Conservation (phyloP, 805 yeast species). For the Teunomyces panamensis region DNA sequence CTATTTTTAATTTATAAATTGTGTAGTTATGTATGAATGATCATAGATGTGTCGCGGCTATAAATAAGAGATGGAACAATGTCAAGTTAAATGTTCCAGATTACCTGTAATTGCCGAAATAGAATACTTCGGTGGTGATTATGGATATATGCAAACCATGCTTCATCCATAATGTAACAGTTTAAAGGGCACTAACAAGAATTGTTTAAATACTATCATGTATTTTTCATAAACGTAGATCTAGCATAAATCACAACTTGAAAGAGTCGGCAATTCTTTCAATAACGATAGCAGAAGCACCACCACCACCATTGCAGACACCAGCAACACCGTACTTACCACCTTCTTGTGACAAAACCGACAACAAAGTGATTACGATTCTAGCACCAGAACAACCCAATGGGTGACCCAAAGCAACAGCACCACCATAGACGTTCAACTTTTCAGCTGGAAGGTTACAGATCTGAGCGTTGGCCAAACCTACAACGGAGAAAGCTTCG, state of each 20-base stretch:
- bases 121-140: too few relatives aligned
- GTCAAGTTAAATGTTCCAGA: too few relatives aligned
- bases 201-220: not conserved
- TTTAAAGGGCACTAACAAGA: not conserved
- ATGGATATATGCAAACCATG: too few relatives aligned
- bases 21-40: too few relatives aligned
- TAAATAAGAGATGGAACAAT: too few relatives aligned
- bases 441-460: conserved; percentile 60
- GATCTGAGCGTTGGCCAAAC: conserved; percentile 80
- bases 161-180: not conserved
- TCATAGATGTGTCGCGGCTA: too few relatives aligned
- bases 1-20: too few relatives aligned
- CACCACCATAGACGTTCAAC: conserved; percentile 91
- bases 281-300: conserved; percentile 89
- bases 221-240: not conserved
- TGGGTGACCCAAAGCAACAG: conserved; percentile 94
- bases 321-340: conserved; percentile 89
- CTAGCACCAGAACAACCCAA: conserved; percentile 96
- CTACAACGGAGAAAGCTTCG: conserved; percentile 97
- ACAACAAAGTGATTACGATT: conserved; percentile 79
- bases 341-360: conserved; percentile 78
- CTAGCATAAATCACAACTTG: conserved; percentile 26
- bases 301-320: conserved; percentile 99
- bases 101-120: too few relatives aligned
- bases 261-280: conserved; percentile 52